phyloP scores from a whole-genome alignment of 2,329 filamentous ascomycete species.

The Ophiostoma piceae region DNA sequence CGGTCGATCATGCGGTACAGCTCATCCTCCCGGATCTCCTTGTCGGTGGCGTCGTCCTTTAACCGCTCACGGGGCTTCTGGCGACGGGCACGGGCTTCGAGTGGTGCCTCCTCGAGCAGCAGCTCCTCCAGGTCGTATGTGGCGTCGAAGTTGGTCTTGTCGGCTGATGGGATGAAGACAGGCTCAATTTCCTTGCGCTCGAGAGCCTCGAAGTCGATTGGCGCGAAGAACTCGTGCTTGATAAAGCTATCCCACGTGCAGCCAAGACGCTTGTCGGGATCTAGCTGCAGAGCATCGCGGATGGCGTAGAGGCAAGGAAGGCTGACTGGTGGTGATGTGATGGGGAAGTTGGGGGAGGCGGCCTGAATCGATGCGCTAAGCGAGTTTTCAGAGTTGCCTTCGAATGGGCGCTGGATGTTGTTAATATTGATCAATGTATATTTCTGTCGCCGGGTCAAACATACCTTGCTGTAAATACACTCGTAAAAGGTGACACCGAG shows the following conservation, averaged over 20 bases:
- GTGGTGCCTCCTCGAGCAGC: constrained; percentile 84
- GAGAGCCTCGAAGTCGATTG: constrained; percentile 76
- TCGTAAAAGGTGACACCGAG: constrained; percentile 97
- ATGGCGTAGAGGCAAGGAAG: constrained; percentile 86
- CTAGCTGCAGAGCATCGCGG: constrained; percentile 72
- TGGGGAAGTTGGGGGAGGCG: constrained; percentile 79
- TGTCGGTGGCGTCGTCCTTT: constrained; percentile 89
- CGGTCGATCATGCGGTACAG: constrained; percentile 90
- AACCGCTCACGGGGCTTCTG: constrained; percentile 90
- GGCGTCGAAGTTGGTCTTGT: constrained; percentile 98
- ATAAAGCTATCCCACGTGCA: constrained; percentile 79
- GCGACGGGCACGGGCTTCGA: constrained; percentile 85
- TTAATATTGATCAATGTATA: not conserved
- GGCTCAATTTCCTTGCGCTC: constrained; percentile 85
- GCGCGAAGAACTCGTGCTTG: constrained; percentile 81
- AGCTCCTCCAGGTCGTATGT: constrained; percentile 96
- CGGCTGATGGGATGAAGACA: constrained; percentile 86
- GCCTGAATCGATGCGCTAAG: constrained; percentile 76
- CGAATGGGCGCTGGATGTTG: constrained; percentile 72
- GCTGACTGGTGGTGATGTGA: constrained; percentile 85
- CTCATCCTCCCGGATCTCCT: constrained; percentile 91
- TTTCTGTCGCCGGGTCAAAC: constrained; percentile 26
- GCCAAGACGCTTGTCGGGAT: constrained; percentile 78
- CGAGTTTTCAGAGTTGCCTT: constrained; percentile 77
- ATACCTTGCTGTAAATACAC: constrained; percentile 96